Conservation (phyloP, 176 grass and related monocot genomes). For the Phoenix roebelenii region DNA sequence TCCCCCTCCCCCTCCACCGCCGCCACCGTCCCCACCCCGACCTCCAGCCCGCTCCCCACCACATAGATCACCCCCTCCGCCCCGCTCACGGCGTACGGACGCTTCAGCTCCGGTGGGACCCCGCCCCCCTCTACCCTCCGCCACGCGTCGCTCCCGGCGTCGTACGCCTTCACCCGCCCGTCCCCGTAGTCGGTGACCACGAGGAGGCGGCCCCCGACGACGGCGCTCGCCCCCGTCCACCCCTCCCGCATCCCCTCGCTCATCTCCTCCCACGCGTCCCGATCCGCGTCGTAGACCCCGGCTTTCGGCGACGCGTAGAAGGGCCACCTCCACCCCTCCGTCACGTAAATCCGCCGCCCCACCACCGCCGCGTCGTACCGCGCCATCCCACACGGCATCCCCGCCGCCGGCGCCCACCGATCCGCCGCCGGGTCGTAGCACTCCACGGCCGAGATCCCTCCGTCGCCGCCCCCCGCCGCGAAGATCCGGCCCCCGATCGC, state of each 20-base stretch:
- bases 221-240: slow-evolving; percentile 84
- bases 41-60: slow-evolving; percentile 63
- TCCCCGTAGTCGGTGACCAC: slow-evolving; percentile 94
- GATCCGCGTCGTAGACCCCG: slow-evolving; percentile 58
- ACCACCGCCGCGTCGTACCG: slow-evolving; percentile 80
- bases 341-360: slow-evolving; percentile 67
- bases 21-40: slow-evolving; percentile 44
- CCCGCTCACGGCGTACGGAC: slow-evolving; percentile 48
- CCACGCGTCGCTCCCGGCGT: slow-evolving; percentile 51
- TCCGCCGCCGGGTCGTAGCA: slow-evolving; percentile 24
- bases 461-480: slow-evolving; percentile 15
- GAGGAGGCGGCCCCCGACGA: slow-evolving; percentile 47
- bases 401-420: slow-evolving; percentile 24
- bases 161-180: slow-evolving; percentile 69
- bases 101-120: slow-evolving; percentile 42
- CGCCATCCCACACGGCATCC: slow-evolving; percentile 39
- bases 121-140: slow-evolving; percentile 44
- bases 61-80: slow-evolving; percentile 52
- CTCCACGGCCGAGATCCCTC: slow-evolving; percentile 15
- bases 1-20: background rate
- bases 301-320: slow-evolving; percentile 73
- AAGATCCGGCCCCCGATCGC: slow-evolving; percentile 19
- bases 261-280: slow-evolving; percentile 77
- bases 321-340: slow-evolving; percentile 96
- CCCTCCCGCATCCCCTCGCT: slow-evolving; percentile 75